Evolutionary conservation across 2,329 filamentous ascomycete species (phyloP).

Genomic region (Helicocarpus griseus): DNA sequence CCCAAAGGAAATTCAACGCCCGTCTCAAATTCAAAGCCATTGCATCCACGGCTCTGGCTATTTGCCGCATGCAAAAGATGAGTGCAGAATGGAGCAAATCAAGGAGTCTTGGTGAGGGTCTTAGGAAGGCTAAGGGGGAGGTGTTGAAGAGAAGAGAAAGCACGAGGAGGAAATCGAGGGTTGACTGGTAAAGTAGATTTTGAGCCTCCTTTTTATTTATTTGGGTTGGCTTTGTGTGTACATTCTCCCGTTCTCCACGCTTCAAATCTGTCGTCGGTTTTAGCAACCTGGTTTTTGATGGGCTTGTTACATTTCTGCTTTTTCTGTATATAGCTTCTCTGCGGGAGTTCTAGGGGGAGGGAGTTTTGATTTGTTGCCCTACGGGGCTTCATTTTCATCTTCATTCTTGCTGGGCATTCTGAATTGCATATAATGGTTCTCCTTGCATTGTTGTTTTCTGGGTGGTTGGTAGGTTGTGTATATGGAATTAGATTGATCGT

Average conservation of each 20-base stretch:
- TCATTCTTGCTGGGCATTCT: background rate
- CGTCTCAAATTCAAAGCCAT: conserved; percentile 34
- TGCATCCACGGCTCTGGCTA: conserved; percentile 34
- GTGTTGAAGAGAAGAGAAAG: conserved; percentile 29
- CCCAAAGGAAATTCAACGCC: conserved; percentile 20
- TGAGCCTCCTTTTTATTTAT: conserved; percentile 15
- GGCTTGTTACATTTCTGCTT: no score
- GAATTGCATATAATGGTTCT: background rate
- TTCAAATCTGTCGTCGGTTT: background rate
- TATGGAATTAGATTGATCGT: background rate
- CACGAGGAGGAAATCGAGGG: conserved; percentile 10
- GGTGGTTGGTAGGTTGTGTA: background rate
- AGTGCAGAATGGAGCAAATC: conserved; percentile 35
- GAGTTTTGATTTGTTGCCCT: background rate
- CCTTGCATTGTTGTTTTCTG: background rate
- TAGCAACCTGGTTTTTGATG: conserved; percentile 11
- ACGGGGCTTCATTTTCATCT: background rate
- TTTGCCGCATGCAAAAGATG: conserved; percentile 37
- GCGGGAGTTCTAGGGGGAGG: no score
- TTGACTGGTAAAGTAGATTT: background rate
- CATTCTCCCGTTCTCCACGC: background rate
- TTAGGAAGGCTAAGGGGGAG: conserved; percentile 34
- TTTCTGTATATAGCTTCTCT: no score
- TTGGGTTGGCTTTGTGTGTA: background rate
- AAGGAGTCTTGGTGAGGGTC: conserved; percentile 34